phyloP scores from a whole-genome alignment of 805 yeast genomes.

The Teunomyces gatunensis region DNA sequence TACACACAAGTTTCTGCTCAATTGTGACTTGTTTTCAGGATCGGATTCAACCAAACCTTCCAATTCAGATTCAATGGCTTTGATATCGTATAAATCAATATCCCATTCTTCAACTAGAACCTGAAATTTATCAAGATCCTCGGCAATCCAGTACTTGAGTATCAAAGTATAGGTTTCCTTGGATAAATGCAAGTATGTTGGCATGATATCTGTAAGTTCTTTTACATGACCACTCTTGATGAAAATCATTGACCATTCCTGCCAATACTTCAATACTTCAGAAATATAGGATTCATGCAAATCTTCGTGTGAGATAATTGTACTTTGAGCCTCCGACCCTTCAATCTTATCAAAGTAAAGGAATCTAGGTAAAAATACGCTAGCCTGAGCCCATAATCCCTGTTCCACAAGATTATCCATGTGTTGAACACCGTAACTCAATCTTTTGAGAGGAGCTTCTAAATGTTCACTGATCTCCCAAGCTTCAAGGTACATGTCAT shows the following conservation, averaged over 20 bases:
- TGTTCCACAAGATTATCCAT: conserved; percentile 41
- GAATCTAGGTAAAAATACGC: conserved; percentile 39
- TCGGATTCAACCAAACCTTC: conserved; percentile 41
- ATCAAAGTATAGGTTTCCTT: conserved; percentile 35
- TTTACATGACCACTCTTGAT: conserved; percentile 45
- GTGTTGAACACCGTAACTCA: conserved; percentile 60
- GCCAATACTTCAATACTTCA: conserved; percentile 53
- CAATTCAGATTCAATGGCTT: conserved; percentile 41
- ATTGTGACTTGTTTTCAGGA: neutral
- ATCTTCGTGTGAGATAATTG: conserved; percentile 18
- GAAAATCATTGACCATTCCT: conserved; percentile 55
- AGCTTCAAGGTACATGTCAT: conserved; percentile 58
- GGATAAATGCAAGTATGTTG: conserved; percentile 40
- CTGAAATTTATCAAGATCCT: conserved; percentile 30
- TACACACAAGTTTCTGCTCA: conserved; percentile 47
- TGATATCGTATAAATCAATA: conserved; percentile 45
- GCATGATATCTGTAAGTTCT: conserved; percentile 54
- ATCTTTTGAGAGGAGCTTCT: conserved; percentile 47
- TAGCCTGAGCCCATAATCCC: conserved; percentile 57
- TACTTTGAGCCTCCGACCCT: conserved; percentile 31
- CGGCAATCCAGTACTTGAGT: conserved; percentile 47
- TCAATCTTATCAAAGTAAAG: conserved; percentile 19
- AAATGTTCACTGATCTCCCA: conserved; percentile 73
- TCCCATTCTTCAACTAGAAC: conserved; percentile 58
- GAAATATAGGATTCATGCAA: conserved; percentile 14